Evolutionary conservation across 1,139 yeast genomes (phyloP).

Genomic region (Yamadazyma diospyri): DNA sequence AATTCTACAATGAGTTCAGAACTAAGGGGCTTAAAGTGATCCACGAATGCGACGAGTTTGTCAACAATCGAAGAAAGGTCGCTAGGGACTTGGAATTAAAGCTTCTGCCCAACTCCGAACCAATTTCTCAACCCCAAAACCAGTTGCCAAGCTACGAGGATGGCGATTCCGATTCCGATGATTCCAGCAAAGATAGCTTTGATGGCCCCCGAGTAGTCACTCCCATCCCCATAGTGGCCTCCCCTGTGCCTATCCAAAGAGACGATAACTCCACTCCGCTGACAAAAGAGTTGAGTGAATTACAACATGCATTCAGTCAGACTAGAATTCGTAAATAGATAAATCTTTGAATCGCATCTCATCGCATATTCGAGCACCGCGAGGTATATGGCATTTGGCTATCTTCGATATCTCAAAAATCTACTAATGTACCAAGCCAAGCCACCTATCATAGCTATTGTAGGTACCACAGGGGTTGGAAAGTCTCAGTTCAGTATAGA

Average conservation of each 20-base stretch:
- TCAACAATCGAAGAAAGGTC: conserved; percentile 50
- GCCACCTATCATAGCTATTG: conserved; percentile 54
- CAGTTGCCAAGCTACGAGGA: neutral
- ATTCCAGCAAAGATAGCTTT: conserved; percentile 1
- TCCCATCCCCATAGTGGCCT: conserved; percentile 16
- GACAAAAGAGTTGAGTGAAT: conserved; percentile 11
- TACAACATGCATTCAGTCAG: conserved; percentile 13
- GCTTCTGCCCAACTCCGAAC: conserved; percentile 6
- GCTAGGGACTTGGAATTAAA: conserved; percentile 47
- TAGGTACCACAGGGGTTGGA: conserved; percentile 98
- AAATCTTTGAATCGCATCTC: neutral
- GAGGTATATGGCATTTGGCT: neutral
- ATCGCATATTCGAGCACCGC: neutral
- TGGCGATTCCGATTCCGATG: conserved; percentile 1
- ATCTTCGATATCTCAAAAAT: conserved; percentile 1
- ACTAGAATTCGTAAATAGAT: conserved; percentile 7
- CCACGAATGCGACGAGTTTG: conserved; percentile 51
- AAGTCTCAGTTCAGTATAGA: conserved; percentile 84
- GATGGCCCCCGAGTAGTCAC: conserved; percentile 11
- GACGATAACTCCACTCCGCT: conserved; percentile 10
- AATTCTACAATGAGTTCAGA: conserved; percentile 65
- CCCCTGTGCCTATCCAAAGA: conserved; percentile 9
- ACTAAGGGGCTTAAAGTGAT: conserved; percentile 46
- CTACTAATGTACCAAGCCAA: conserved; percentile 1
- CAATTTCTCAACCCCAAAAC: conserved; percentile 3